Evolutionary conservation across 2,329 filamentous ascomycete genomes (phyloP), one percentile per base, ranked within the genome.

Genomic region (Chalara sp.): DNA sequence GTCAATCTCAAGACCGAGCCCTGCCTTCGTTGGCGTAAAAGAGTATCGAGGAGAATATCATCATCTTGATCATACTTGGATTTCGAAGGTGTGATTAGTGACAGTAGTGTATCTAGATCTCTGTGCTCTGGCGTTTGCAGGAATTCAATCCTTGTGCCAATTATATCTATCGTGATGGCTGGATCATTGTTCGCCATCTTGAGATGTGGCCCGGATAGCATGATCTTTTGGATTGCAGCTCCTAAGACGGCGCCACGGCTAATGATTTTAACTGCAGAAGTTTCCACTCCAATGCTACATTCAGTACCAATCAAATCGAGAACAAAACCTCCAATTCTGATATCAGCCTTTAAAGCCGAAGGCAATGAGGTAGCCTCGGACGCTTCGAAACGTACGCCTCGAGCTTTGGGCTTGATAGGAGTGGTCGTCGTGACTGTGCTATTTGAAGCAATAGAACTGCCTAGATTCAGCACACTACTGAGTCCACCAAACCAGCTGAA

Each of bases 31-130:
- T 99, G 93, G 28, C 88, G 79, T 11, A 97, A 71, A 1, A 99
- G 75, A 0, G 89, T 96, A 60, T 97, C 92, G 28, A 99, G 80
- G 75, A 99, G 84, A 53, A 99, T 95, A 61, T 97, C 92, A 60
- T 96, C 89, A 53, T 95, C 87, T 44, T 84, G 82, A 54, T 92
- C 85, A 57, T 84, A 96, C 56, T 91, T 89, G 66, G 93, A 83
- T 57, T 90, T 93, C 0, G 91, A 96, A 0, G 93, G 95, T 6
- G 87, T 95, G 50, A 99, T 87, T 47, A 99, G 76, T 48, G 87
- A 85, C 0, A 99, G 72, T 1, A 99, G 76, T 33, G 84, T 81
- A 61, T 91, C 86, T 0, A 99, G 74, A 65, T 99, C 93, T 13
- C 76, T 73, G 58, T 95, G 85, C 54, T 85, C 84, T 0, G 93